phyloP scores from a whole-genome alignment of 352 stramenopile genomes.

The Globisporangium splendens region DNA sequence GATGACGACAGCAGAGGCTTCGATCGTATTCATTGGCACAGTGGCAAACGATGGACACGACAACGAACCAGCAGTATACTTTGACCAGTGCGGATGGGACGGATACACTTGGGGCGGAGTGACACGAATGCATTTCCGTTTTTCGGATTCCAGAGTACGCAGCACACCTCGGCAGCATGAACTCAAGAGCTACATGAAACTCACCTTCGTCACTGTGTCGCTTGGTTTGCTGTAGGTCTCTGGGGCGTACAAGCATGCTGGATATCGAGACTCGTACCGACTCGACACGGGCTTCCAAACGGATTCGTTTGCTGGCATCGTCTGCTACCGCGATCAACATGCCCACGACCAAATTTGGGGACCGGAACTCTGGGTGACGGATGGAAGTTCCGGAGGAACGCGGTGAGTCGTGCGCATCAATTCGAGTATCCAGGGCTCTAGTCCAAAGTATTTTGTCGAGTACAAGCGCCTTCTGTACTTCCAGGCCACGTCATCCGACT shows the following conservation, averaged over 20 bases:
- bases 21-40: conserved; percentile 34
- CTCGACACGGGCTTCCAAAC: conserved; percentile 45
- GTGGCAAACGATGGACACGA: conserved; percentile 20
- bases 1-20: conserved; percentile 77
- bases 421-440: conserved; percentile 17
- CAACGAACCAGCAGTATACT: conserved; percentile 65
- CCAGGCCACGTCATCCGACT: conserved; percentile 44
- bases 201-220: neutral
- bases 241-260: conserved; percentile 83
- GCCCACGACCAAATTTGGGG: conserved; percentile 19
- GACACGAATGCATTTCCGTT: conserved; percentile 72
- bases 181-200: neutral
- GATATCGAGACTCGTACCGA: conserved; percentile 64
- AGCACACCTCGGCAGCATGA: neutral
- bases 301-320: conserved; percentile 66
- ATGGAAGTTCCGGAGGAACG: conserved; percentile 70
- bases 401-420: conserved; percentile 50
- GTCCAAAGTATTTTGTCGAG: conserved; percentile 37
- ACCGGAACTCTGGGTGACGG: conserved; percentile 77
- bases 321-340: conserved; percentile 52
- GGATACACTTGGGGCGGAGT: conserved; percentile 68
- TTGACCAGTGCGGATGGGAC: conserved; percentile 81
- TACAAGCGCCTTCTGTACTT: conserved; percentile 57
- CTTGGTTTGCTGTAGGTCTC: conserved; percentile 31
- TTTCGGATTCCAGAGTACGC: conserved; percentile 70